A percentile compares a stretch with the other conserved stretches of the same genome.
Conservation (phyloP, 1,284 basidiomycete species). For the Cutaneotrichosporon sp. region DNA sequence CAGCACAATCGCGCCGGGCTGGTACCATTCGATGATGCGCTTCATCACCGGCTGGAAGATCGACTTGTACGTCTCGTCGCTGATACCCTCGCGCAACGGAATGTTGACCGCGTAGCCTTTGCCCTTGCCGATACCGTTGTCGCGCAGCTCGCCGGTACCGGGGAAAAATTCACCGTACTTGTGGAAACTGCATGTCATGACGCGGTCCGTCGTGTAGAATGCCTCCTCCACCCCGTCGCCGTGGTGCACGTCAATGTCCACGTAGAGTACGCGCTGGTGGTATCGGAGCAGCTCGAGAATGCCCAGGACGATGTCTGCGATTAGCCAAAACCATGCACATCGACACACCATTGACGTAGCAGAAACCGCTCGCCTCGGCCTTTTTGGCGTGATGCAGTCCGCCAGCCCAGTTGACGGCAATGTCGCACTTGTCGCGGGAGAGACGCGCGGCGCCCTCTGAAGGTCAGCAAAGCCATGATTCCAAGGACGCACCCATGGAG, state of each 20-base stretch:
- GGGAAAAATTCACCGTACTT: constrained; percentile 99
- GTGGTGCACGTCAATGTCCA: constrained; percentile 98
- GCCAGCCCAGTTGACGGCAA: constrained; percentile 98
- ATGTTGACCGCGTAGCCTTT: constrained; percentile 94
- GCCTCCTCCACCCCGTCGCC: constrained; percentile 99
- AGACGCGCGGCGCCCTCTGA: constrained; percentile 92
- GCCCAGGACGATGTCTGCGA: constrained; percentile 86
- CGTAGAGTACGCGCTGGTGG: constrained; percentile 90
- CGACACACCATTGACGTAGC: constrained; percentile 86
- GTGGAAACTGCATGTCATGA: constrained; percentile 98
- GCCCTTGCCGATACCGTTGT: constrained; percentile 86
- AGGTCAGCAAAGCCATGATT: neutral
- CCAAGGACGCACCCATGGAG: constrained; percentile 74
- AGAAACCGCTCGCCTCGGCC: constrained; percentile 96
- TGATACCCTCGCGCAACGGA: constrained; percentile 90
- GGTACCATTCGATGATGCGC: constrained; percentile 92
- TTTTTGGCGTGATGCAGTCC: constrained; percentile 98
- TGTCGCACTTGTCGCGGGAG: constrained; percentile 95
- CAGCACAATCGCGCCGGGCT: constrained; percentile 91
- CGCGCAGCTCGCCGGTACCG: constrained; percentile 91
- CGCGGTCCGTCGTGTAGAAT: constrained; percentile 96
- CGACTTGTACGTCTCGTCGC: constrained; percentile 89
- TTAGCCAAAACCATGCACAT: neutral
- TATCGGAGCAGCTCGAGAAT: constrained; percentile 92
- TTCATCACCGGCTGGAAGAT: constrained; percentile 95